Base-by-base conservation (phyloP, 2,329 filamentous ascomycete species). In the Alternaria ethzedia region DNA sequence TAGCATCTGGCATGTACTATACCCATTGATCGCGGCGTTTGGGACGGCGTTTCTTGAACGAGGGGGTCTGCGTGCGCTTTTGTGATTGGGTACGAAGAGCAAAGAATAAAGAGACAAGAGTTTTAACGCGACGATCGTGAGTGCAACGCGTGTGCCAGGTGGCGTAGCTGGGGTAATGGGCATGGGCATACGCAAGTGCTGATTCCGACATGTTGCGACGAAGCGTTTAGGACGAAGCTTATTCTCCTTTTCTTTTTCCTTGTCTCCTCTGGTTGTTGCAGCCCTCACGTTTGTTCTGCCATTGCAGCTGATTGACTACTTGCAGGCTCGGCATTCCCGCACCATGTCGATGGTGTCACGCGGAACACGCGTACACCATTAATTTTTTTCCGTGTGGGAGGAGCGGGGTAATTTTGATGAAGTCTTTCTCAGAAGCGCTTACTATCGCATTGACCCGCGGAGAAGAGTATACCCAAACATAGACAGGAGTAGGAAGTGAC, bases 1-100 rank as follows among this genome's bases (percentile, higher is more conserved):
- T 79, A 63, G 68, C 71, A 51, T 51, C 7, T 79, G 59, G 67
- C 71, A 51, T 52, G 17, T 60, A 63, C 61, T 74, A 76, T 77
- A 77, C 74, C 57, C 57, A 63, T 51, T 52, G 68, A 57, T 64
- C 45, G 49, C 59, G 70, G 70, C 65, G 68, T 71, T 67, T 47
- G 49, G 49, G 1, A 52, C 28, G 49, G 49, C 49, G 28, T 52
- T 52, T 10, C 49, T 52, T 52, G 30, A 52, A 41, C 15, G 30
- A 52, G 28, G 30, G 21, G 49, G 30, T 52, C n/a, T 52, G 49
- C 49, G 28, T 51, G 49, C 12, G 2, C 49, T 51, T 51, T 23
- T 51, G 49, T 51, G 49, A 52, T 52, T 52, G 49, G 28, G 49
- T 32, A 52, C 12, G 11, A 52, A 23, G 49, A 52, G 28, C 7